These are phyloP conservation scores for Hydnum rufescens DNA, from an alignment of 768 basidiomycete genomes.

Conservation along the genomic window DNA sequence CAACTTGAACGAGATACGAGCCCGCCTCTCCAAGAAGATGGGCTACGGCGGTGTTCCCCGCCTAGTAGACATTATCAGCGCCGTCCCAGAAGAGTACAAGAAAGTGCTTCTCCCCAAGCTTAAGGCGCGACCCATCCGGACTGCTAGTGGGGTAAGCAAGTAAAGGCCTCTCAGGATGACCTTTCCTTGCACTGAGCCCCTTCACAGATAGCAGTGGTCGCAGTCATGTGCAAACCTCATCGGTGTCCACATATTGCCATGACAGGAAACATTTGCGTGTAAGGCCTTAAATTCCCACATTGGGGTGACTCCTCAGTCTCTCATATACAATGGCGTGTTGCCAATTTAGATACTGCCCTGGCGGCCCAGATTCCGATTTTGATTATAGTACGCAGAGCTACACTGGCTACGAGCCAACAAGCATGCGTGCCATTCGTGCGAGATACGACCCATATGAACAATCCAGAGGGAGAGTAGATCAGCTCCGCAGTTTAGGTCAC, in stretches of 20 bases:
- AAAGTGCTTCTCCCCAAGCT: conserved; percentile 76
- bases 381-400: conserved; percentile 98
- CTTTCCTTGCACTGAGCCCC: neutral
- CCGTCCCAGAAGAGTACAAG: conserved; percentile 94
- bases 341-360: conserved; percentile 73
- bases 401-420: conserved; percentile 91
- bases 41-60: conserved; percentile 73
- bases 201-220: conserved; percentile 82
- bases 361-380: conserved; percentile 97
- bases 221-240: conserved; percentile 99
- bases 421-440: conserved; percentile 96
- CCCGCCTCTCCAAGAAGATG: conserved; percentile 78
- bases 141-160: conserved; percentile 74
- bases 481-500: conserved; percentile 87
- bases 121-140: conserved; percentile 83
- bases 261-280: conserved; percentile 99
- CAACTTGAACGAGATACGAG: conserved; percentile 73
- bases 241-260: conserved; percentile 98
- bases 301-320: neutral
- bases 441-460: conserved; percentile 96
- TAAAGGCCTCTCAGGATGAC: neutral
- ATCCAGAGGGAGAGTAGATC: conserved; percentile 85
- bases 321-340: neutral
- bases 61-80: conserved; percentile 93
- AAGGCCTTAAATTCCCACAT: conserved; percentile 16